These are phyloP conservation scores for Sugiyamaella floridensis DNA, from an alignment of 805 yeast species.

Conservation along the genomic window DNA sequence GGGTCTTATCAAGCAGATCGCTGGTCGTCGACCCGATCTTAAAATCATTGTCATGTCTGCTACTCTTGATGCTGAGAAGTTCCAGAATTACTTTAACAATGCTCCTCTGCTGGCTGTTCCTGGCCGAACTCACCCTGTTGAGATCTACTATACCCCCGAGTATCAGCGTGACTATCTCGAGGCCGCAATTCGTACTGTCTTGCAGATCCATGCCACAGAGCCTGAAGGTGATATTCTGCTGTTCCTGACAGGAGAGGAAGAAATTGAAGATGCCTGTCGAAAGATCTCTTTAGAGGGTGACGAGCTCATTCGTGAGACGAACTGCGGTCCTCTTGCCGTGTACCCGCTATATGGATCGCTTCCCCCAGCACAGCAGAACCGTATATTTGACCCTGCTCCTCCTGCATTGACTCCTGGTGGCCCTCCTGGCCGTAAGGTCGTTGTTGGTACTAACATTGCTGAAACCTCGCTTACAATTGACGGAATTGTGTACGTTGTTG, in stretches of 20 bases:
- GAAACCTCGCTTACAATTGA: constrained; percentile 97
- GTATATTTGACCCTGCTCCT: constrained; percentile 88
- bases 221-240: constrained; percentile 84
- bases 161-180: constrained; percentile 91
- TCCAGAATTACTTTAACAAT: constrained; percentile 78
- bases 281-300: constrained; percentile 84
- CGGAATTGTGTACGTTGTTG: constrained; percentile 95
- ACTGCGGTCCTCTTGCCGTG: constrained; percentile 81
- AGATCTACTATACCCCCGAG: constrained; percentile 93
- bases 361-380: constrained; percentile 93
- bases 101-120: constrained; percentile 96
- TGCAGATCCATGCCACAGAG: constrained; percentile 95
- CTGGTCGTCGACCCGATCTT: constrained; percentile 65
- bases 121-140: constrained; percentile 97
- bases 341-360: constrained; percentile 94
- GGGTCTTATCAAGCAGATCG: constrained; percentile 86
- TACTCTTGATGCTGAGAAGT: constrained; percentile 90
- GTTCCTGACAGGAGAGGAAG: constrained; percentile 94
- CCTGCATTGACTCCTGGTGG: constrained; percentile 64
- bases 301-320: constrained; percentile 79
- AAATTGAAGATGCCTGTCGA: constrained; percentile 93
- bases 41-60: constrained; percentile 96
- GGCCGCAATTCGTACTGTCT: constrained; percentile 89
- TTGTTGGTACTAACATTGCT: constrained; percentile 90
- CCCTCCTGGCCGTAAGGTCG: constrained; percentile 90